A percentile compares a stretch with the other conserved stretches of the same genome.
phyloP scores from a whole-genome alignment of 2,329 filamentous ascomycete genomes.

The Fusarium scirpi region DNA sequence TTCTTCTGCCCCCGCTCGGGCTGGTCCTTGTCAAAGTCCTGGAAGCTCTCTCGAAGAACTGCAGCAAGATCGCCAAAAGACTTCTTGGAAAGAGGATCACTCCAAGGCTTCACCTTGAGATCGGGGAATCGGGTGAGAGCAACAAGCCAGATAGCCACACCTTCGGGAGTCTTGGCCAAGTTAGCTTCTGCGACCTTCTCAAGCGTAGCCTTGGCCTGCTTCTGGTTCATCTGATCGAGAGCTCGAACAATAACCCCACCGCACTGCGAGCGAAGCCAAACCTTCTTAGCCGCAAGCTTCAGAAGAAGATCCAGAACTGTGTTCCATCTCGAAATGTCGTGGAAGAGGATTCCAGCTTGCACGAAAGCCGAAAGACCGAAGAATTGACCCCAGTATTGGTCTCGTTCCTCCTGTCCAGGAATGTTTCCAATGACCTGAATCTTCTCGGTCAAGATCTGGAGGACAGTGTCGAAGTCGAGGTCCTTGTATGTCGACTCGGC shows the following conservation, averaged over 20 bases:
- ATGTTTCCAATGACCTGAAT: constrained; percentile 66
- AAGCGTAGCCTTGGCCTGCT: constrained; percentile 72
- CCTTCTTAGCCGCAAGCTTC: constrained; percentile 81
- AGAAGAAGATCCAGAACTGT: constrained; percentile 79
- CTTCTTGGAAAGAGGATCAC: constrained; percentile 77
- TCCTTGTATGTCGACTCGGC: constrained; percentile 62
- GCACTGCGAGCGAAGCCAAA: constrained; percentile 90
- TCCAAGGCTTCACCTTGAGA: constrained; percentile 78
- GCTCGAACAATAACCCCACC: constrained; percentile 84
- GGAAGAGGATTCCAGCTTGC: constrained; percentile 79
- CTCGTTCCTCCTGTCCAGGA: constrained; percentile 81
- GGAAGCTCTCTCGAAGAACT: constrained; percentile 81
- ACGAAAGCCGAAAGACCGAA: constrained; percentile 91
- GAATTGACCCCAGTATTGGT: constrained; percentile 85
- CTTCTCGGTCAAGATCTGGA: constrained; percentile 66
- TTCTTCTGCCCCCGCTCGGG: constrained; percentile 57
- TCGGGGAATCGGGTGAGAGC: constrained; percentile 73
- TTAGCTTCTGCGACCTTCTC: constrained; percentile 72
- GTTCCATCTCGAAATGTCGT: constrained; percentile 69
- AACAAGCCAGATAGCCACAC: constrained; percentile 87
- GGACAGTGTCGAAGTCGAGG: constrained; percentile 67
- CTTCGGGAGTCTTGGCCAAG: constrained; percentile 84
- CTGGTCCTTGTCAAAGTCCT: constrained; percentile 62
- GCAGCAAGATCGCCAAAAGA: constrained; percentile 77
- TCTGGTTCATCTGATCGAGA: constrained; percentile 70